Evolutionary conservation across 192 early-diverging fungal species (phyloP).

Genomic region (Lobosporangium transversale): DNA sequence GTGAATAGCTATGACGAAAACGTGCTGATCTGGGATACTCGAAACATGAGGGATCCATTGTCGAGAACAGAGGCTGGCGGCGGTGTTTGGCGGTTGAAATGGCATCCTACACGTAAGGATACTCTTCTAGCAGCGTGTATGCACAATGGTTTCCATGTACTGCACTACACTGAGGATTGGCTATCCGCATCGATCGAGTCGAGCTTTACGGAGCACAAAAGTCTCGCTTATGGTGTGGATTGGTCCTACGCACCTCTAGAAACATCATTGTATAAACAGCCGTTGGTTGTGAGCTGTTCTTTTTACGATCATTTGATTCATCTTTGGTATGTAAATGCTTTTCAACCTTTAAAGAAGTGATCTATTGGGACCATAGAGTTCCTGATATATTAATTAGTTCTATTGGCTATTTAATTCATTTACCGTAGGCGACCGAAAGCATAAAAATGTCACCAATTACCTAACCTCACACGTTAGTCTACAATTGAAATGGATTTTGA

Average conservation of each 20-base stretch:
- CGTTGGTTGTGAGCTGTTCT: slow-evolving; percentile 76
- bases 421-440: no score
- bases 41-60: slow-evolving; percentile 81
- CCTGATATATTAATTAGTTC: no score
- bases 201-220: slow-evolving; percentile 77
- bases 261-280: slow-evolving; percentile 4
- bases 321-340: slow-evolving; percentile 63
- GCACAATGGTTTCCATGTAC: slow-evolving; percentile 91
- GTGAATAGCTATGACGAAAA: slow-evolving; percentile 90
- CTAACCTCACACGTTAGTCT: no score
- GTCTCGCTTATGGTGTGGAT: slow-evolving; percentile 82
- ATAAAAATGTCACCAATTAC: no score
- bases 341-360: no score
- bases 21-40: slow-evolving; percentile 90
- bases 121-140: slow-evolving; percentile 85
- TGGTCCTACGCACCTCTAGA: slow-evolving; percentile 67
- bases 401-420: no score
- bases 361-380: no score
- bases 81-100: slow-evolving; percentile 95
- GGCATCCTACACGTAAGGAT: slow-evolving; percentile 80
- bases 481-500: no score
- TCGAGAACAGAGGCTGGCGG: slow-evolving; percentile 77
- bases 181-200: slow-evolving; percentile 13
- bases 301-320: slow-evolving; percentile 84
- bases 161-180: slow-evolving; percentile 59